Base-by-base conservation (phyloP, 225 moss, liverwort and hornwort species). In the Straminergon stramineum region DNA sequence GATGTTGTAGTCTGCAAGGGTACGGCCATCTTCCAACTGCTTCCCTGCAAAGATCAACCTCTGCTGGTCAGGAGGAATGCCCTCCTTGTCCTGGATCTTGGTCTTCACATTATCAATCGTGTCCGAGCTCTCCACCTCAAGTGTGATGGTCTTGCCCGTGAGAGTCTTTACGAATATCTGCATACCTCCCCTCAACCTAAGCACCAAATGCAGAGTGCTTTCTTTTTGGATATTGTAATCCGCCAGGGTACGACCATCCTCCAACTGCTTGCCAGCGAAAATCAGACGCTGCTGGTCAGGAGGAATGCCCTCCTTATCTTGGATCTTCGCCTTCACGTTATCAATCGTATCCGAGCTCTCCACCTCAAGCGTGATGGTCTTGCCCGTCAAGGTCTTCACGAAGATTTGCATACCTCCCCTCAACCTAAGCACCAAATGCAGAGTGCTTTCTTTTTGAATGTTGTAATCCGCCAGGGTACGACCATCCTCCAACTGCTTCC, bases 1-100 rank as follows among this genome's bases (percentile, higher is more conserved):
- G 7, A 91, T 91, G 8, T 91, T 91, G 52, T 91, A 91, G 13
- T 91, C 91, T 34, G 88, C 91, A 1, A 91, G 17, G 4, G 88
- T 91, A 0, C 91, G 76, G 0, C 91, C 91, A 6, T 91, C 91
- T 15, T 79, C 79, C 26, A 79, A 79, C 56, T 79, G 79, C 79
- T 79, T 79, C 16, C 79, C 56, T 9, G 79, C 79, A 9, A 79
- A 79, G 10, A 79, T 79, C 24, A 79, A 24, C 9, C 79, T 37
- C 78, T 78, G 78, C 55, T 78, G 55, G 55, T 78, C 78, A 9
- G 78, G 78, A 22, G 78, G 78, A 35, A 78, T 78, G 3, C 78
- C 78, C 37, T 78, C 78, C 23, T 78, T 78, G 35, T 78, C 55
- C 6, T 78, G 55, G 9, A 78, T 78, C 55, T 78, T 78, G 2